Evolutionary conservation across 495 filamentous ascomycete species (phyloP).

Genomic region (Aspergillus asperescens): DNA sequence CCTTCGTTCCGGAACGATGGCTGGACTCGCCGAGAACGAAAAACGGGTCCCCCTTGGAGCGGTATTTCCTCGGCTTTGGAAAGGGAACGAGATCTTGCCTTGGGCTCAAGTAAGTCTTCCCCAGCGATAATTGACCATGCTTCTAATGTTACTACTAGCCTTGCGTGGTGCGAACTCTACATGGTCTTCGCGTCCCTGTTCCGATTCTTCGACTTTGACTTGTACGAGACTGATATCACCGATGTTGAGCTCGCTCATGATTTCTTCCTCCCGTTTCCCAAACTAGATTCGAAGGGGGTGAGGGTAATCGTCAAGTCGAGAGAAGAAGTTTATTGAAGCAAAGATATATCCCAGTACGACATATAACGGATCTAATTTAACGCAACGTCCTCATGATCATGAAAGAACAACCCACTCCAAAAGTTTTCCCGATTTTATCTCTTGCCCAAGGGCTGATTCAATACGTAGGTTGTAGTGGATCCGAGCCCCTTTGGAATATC

Average conservation of each 20-base stretch:
- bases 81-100: conserved; percentile 3
- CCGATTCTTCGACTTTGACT: conserved; percentile 2
- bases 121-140: not conserved
- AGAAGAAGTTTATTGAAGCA: not conserved
- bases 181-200: conserved; percentile 1
- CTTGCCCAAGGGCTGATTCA: conserved; percentile 21
- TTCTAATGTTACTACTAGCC: not conserved
- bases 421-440: conserved; percentile 28
- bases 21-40: not conserved
- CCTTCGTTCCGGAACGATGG: conserved; percentile 4
- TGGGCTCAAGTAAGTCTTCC: not conserved
- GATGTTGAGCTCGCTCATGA: conserved; percentile 4
- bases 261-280: conserved; percentile 2
- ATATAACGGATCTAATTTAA: not conserved
- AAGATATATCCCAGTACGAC: not conserved
- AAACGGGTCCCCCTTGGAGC: not conserved
- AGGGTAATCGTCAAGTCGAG: not conserved
- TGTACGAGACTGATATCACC: conserved; percentile 1
- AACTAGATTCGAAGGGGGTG: not conserved
- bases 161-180: conserved; percentile 6
- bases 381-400: conserved; percentile 20
- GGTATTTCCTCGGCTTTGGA: conserved; percentile 6
- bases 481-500: no score
- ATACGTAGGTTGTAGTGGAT: no score
- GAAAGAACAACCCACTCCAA: conserved; percentile 26